phyloP scores from a whole-genome alignment of 345 rosid genomes.

The Linum usitatissimum region DNA sequence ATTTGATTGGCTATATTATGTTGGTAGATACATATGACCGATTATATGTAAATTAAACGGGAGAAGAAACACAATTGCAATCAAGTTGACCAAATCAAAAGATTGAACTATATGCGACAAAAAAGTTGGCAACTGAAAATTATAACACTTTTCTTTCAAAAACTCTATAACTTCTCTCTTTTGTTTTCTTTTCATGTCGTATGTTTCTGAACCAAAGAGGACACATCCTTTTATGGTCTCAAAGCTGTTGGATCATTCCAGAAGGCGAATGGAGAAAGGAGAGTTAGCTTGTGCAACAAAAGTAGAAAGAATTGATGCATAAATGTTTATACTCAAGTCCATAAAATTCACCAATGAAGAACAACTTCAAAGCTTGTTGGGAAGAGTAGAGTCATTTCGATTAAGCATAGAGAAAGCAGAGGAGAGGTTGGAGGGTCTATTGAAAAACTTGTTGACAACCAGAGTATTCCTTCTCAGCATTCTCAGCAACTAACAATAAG shows the following conservation, averaged over 20 bases:
- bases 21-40: too few relatives aligned
- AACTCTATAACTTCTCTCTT: too few relatives aligned
- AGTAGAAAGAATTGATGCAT: neutral
- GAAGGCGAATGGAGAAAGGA: neutral
- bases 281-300: neutral
- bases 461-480: neutral
- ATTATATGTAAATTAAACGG: too few relatives aligned
- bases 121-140: too few relatives aligned
- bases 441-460: neutral
- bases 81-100: too few relatives aligned
- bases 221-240: neutral
- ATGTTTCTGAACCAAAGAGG: neutral
- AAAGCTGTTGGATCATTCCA: neutral
- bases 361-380: neutral
- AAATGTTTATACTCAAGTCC: neutral
- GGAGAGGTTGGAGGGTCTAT: neutral
- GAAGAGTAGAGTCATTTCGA: neutral
- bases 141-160: too few relatives aligned
- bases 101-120: too few relatives aligned
- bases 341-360: neutral
- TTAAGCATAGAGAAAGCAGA: neutral
- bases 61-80: too few relatives aligned
- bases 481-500: neutral
- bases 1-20: too few relatives aligned
- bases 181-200: too few relatives aligned